Evolutionary conservation across 2,329 filamentous ascomycete species (phyloP), one percentile per base, ranked within the genome.

Genomic region (Drechmeria coniospora): DNA sequence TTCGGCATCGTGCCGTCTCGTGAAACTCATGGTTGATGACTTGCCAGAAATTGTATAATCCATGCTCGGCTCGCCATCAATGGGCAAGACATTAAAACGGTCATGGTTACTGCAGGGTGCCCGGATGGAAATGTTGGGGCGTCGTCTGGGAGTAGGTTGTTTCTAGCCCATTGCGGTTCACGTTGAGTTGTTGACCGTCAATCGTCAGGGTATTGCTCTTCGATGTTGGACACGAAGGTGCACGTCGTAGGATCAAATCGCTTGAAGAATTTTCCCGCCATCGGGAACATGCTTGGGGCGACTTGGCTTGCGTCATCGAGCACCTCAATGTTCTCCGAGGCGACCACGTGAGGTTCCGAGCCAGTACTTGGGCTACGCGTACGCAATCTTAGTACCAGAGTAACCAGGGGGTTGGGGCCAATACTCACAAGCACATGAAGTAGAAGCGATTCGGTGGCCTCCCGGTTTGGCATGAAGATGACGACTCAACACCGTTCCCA

Each of bases 261-360:
- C 51, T 82, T 92, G 51, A 98, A 95, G 50, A 81, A 82, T 41
- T 76, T 78, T 1, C 90, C 90, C 3, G 84, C 82, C 38, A 80
- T 53, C 25, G 62, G 61, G 44, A 82, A 65, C 35, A 92, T 59
- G 15, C 67, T 42, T 4, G 65, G 54, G 0, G 67, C 62, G 3
- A 77, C 60, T 39, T 38, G 56, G 49, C 28, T 49, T 25, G 43
- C 40, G 29, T 67, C 53, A 5, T 45, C 49, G 23, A 82, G 55
- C n/a, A 74, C 53, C 32, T 74, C 57, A 31, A 94, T 78, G 41
- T 86, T 93, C 42, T 86, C 77, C 45, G 92, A 75, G 1, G 82
- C 45, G 27, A 44, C 43, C 33, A 49, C 46, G 25, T 47, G 50
- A 9, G 49, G 45, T 24, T 53, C 47, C 5, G 45, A 41, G 12